These are phyloP conservation scores for Chenopodium quinoa DNA, from an alignment of 148 eudicot species.

Conservation along the genomic window DNA sequence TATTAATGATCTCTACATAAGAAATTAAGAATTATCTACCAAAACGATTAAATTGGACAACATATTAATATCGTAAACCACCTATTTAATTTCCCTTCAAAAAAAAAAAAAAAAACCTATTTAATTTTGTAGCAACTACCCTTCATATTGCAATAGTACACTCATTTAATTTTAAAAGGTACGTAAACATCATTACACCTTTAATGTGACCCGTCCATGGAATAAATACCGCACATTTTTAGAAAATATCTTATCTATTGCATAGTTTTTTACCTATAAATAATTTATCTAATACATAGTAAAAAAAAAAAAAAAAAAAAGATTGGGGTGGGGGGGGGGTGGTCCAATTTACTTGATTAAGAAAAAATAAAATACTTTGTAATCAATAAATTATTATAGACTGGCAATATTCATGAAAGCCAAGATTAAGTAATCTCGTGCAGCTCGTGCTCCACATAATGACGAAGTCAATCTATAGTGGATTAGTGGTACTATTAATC, in stretches of 20 bases:
- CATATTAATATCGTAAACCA: too few species aligned
- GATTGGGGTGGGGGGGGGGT: too few species aligned
- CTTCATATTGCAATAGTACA: not conserved
- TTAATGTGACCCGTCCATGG: too few species aligned
- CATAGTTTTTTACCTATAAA: too few species aligned
- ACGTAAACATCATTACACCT: too few species aligned
- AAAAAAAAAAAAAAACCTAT: too few species aligned
- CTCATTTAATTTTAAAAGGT: not conserved
- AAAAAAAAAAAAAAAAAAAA: too few species aligned
- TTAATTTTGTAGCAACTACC: not conserved
- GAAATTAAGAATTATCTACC: not conserved
- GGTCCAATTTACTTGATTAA: not conserved
- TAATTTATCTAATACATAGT: too few species aligned
- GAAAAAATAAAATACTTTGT: not conserved
- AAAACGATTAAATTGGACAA: not conserved
- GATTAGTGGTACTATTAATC: not conserved
- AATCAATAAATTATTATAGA: too few species aligned
- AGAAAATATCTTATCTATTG: not conserved
- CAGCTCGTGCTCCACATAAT: not conserved
- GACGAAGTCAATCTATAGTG: not conserved
- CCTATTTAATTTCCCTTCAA: too few species aligned
- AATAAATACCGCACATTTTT: too few species aligned
- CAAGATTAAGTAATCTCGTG: not conserved
- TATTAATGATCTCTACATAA: too few species aligned
- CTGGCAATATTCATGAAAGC: not conserved